These are phyloP conservation scores for Colletotrichum cuscutae DNA, from an alignment of 2,329 filamentous ascomycete genomes.

Conservation along the genomic window DNA sequence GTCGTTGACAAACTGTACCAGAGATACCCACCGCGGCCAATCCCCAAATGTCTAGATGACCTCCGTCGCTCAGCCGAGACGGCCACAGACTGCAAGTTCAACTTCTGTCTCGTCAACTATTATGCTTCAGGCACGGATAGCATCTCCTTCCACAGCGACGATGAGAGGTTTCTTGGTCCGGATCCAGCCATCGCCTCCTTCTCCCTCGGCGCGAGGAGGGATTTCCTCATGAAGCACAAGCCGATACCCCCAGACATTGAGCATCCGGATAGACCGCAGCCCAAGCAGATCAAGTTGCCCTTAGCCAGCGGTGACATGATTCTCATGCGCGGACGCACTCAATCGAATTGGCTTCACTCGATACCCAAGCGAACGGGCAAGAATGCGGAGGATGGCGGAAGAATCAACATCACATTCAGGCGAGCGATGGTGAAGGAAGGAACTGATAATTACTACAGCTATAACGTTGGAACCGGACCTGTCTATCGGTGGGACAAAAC, in stretches of 20 bases:
- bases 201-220: conserved; percentile 75
- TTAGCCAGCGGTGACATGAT: conserved; percentile 81
- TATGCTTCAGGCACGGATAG: conserved; percentile 82
- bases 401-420: conserved; percentile 83
- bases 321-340: conserved; percentile 80
- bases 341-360: conserved; percentile 80
- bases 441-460: conserved; percentile 86
- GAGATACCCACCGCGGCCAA: conserved; percentile 71
- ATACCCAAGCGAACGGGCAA: conserved; percentile 79
- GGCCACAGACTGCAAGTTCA: conserved; percentile 74
- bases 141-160: conserved; percentile 83
- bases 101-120: conserved; percentile 86
- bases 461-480: conserved; percentile 79
- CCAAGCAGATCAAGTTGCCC: conserved; percentile 58
- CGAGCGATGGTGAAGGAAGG: conserved; percentile 76
- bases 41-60: conserved; percentile 75
- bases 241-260: conserved; percentile 52
- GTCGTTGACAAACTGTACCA: conserved; percentile 64
- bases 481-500: conserved; percentile 75
- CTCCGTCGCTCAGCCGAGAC: conserved; percentile 72
- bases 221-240: conserved; percentile 86
- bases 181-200: conserved; percentile 80
- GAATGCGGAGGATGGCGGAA: conserved; percentile 69
- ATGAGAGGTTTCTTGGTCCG: conserved; percentile 78
- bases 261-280: conserved; percentile 14